Evolutionary conservation across 1,284 basidiomycete species (phyloP), one percentile per base, ranked within the genome.

Genomic region (Tylopilus sp.): DNA sequence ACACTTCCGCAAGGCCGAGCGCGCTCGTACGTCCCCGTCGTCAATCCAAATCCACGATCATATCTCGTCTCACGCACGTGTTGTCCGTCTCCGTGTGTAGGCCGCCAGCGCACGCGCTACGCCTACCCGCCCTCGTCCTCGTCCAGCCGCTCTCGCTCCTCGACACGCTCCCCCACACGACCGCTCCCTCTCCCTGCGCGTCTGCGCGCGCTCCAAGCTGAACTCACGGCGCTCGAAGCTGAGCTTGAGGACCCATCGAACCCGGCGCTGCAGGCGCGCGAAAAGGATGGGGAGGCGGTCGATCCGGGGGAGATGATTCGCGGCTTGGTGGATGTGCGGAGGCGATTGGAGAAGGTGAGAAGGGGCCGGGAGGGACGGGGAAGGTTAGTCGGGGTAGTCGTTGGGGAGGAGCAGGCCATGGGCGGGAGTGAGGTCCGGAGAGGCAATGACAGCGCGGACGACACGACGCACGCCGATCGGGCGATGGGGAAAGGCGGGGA

Each of bases 221-320:
- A 91, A 60, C 73, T 92, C 3, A 65, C 77, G 0, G 73, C 81
- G 1, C 74, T 92, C 15, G 90, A 92, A 63, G 68, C 71, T 0
- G 89, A 91, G 64, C 73, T 90, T 17, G 77, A 81, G 1, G 86
- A 90, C 61, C 87, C 86, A 4, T 80, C 86, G 4, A 88, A 85
- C 66, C 84, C 84, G 7, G 69, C 81, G n/a, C 63, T 88, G 65
- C 65, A 66, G 33, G 60, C 53, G 24, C 48, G 59, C 26, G 67
- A 64, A 72, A 80, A 71, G 72, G 83, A 58, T 13, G 81, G 83
- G 48, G 80, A 80, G 37, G 77, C 78, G n/a, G 77, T 85, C 11
- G 87, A 90, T 64, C 81, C 88, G 1, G 88, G 86, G 7, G 86
- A 88, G 64, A 77, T 92, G 53, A 84, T 91, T 58, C 79, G 83